Evolutionary conservation across 768 basidiomycete genomes (phyloP), one percentile per base, ranked within the genome.

Genomic region (Suillus bovinus): DNA sequence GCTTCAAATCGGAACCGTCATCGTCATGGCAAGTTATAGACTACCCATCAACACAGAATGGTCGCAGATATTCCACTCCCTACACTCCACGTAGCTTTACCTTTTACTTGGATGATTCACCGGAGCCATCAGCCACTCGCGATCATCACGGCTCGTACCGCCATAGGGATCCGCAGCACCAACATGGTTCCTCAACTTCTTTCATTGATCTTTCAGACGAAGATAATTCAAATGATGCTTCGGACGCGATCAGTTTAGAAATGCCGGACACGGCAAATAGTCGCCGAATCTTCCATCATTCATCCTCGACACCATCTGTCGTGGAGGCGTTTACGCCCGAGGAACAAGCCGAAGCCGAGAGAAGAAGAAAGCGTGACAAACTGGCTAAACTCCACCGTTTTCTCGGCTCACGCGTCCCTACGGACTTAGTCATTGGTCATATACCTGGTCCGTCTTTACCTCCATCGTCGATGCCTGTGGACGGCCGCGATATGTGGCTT

Each of bases 331-430:
- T 85, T 69, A 76, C 82, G 55, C 76, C 81, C 27, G 84, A 86
- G 60, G 81, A 81, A 63, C 81, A 77, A 63, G 82, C 77, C 20
- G 90, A 91, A 56, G 83, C 84, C 24, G 85, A 88, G 63, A 83
- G 83, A 63, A 79, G 84, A 61, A 83, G 84, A 64, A 91, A 89
- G 74, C 82, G 92, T 57, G 89, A 91, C 66, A 86, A 87, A 67
- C 78, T 94, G 52, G 89, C 89, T 4, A 93, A 87, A 72, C 81
- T 94, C 5, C 91, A 94, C 74, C 89, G 93, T 52, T 93, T 89
- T 76, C 81, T 94, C 38, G 93, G 92, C n/a, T 91, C 90, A 22
- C 84, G 85, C 36, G 88, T 94, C 31, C 92, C 92, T 9, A 72
- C 82, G 16, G 83, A 85, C 65, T 83, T 92, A 39, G 86, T 90